phyloP scores from a whole-genome alignment of 73 alveolate species.

The Symbiodinium natans region DNA sequence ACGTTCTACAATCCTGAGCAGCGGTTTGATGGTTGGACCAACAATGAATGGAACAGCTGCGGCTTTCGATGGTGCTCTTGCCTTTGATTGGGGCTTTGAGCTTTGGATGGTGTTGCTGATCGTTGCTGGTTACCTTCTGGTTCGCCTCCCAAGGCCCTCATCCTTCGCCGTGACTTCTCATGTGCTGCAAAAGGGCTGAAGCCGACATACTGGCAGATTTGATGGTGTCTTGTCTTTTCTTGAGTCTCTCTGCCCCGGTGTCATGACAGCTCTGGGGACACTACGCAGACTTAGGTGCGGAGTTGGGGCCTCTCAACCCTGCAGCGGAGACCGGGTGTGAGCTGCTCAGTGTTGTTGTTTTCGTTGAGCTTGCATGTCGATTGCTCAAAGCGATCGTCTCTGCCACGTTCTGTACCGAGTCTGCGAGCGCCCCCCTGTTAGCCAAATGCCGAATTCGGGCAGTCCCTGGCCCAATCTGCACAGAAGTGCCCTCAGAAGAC shows the following conservation, averaged over 20 bases:
- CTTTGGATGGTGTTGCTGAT: no score
- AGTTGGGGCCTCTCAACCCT: conserved; percentile 36
- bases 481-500: no score
- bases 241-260: no score
- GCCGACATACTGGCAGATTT: no score
- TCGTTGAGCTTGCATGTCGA: background rate
- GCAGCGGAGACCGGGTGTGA: conserved; percentile 21
- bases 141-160: no score
- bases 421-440: background rate
- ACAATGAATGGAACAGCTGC: background rate
- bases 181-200: background rate
- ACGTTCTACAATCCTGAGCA: conserved; percentile 41
- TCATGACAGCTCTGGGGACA: no score
- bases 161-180: no score
- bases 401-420: background rate
- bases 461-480: no score
- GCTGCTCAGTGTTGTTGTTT: background rate
- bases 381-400: background rate
- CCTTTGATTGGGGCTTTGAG: no score
- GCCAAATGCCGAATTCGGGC: no score
- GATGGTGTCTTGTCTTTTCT: background rate
- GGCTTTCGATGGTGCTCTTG: conserved; percentile 8
- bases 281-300: conserved; percentile 19
- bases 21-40: conserved; percentile 67
- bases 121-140: no score